These are phyloP conservation scores for Oenanthe javanica DNA, from an alignment of 140 eudicot species.

Conservation along the genomic window DNA sequence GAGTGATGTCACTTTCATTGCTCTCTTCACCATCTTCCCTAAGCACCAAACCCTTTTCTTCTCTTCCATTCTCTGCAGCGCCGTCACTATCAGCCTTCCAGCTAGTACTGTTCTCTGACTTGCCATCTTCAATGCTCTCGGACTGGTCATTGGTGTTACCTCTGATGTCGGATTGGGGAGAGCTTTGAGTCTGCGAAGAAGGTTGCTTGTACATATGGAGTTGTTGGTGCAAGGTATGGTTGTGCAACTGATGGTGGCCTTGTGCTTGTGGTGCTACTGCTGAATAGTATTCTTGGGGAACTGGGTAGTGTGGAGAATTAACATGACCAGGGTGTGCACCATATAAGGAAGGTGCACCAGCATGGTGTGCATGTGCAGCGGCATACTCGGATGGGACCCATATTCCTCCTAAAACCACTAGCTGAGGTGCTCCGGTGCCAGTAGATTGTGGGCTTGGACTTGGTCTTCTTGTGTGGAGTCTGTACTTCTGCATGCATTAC, in stretches of 20 bases:
- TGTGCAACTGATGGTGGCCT: conserved; percentile 26
- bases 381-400: conserved; percentile 99
- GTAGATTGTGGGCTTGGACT: conserved; percentile 77
- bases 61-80: conserved; percentile 51
- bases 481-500: conserved; percentile 58
- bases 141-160: conserved; percentile 65
- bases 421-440: conserved; percentile 48
- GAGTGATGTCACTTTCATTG: conserved; percentile 61
- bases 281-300: conserved; percentile 60
- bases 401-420: conserved; percentile 90
- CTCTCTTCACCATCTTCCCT: conserved; percentile 72
- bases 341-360: conserved; percentile 65
- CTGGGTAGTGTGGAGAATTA: conserved; percentile 40
- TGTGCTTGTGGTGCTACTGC: conserved; percentile 31
- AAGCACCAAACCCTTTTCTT: conserved; percentile 28
- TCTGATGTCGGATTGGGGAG: conserved; percentile 58
- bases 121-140: conserved; percentile 89
- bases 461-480: conserved; percentile 97
- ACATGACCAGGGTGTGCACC: conserved; percentile 33
- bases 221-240: conserved; percentile 42
- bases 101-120: conserved; percentile 69
- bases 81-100: conserved; percentile 74
- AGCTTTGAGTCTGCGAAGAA: conserved; percentile 43
- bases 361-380: conserved; percentile 27
- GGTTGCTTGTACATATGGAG: conserved; percentile 50